Evolutionary conservation across 257 asterid genomes (phyloP), one percentile per base, ranked within the genome.

Genomic region (Solanum commersonii): DNA sequence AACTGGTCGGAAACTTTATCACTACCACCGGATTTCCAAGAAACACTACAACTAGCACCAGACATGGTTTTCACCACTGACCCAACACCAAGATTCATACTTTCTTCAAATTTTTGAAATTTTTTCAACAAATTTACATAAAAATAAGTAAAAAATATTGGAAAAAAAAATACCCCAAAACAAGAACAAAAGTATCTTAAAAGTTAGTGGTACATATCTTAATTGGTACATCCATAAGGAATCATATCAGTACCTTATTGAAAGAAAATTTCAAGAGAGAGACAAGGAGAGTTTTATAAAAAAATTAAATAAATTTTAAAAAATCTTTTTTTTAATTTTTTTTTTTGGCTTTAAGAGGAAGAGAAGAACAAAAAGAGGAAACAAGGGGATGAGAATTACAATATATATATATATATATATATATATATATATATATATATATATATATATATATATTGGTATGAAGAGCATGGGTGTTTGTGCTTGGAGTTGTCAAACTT

Each of bases 1-100:
- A 97, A 97, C 92, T 93, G 95, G 90, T 90, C 95, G 56, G 96
- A 46, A 88, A 91, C 97, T 22, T 68, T 98, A 83, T 95, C 96
- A 60, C 87, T 92, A 82, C 92, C 94, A 60, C 86, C 92, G 84
- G 98, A 92, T 92, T 90, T 96, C 93, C 94, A 90, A 5, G 95
- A 89, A 92, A 68, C 91, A 87, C 88, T 92, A 14, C 96, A 94
- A 46, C 91, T 86, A 7, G 93, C 42, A 86, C 25, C 88, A 84
- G 95, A 81, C 90, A 91, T 83, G 89, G 88, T 87, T 87, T 94
- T 95, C 77, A 87, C 95, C 86, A 70, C n/a, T 88, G 88, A 89
- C 86, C 79, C 59, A 46, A 89, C 87, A 87, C 92, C 96, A 91
- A 96, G 93, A 97, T 94, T 93, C 98, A 95, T 95, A 73, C 85